Evolutionary conservation across 2,329 filamentous ascomycete species (phyloP), one percentile per base, ranked within the genome.

Genomic region (Epichloe baconii): DNA sequence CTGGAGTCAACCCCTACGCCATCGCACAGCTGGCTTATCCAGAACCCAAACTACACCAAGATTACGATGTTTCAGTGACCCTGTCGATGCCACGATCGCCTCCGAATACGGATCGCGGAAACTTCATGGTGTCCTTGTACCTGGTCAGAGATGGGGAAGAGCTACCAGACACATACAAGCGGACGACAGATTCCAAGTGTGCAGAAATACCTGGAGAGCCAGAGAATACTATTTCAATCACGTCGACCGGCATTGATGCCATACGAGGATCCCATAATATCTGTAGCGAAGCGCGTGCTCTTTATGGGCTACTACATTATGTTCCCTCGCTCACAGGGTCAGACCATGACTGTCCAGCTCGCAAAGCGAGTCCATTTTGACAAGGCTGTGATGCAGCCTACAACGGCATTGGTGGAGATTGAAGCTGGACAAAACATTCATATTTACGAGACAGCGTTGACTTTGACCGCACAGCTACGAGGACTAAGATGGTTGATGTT

Each of bases 101-200:
- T 0, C 68, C 75, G 2, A 98, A 98, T 61, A 69, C 86, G 21
- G 78, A 77, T 2, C 78, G 79, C 14, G 93, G 93, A 31, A 97
- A 97, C 69, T 97, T 96, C 73, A 98, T 98, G 93, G 72, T 97
- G 17, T 83, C 86, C 45, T 71, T 95, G 15, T 78, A 81, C 54
- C 77, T 95, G 48, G 75, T 86, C 47, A 74, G 74, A 26, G 52
- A 52, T 6, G 38, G 40, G 10, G 5, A 50, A 48, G 4, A 37
- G 26, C 35, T 34, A 48, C 36, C 47, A 52, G 42, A 38, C 44
- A 15, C 38, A n/a, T 4, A 17, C 40, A 15, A 34, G 5, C 19
- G 47, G 44, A 15, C 43, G 38, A 36, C 50, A 44, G 11, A 36
- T 17, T 34, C 11, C 31, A 5, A 56, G 58, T 31, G 51, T 56